phyloP scores from a whole-genome alignment of 768 basidiomycete species.

The Rhizopogon roseolus region DNA sequence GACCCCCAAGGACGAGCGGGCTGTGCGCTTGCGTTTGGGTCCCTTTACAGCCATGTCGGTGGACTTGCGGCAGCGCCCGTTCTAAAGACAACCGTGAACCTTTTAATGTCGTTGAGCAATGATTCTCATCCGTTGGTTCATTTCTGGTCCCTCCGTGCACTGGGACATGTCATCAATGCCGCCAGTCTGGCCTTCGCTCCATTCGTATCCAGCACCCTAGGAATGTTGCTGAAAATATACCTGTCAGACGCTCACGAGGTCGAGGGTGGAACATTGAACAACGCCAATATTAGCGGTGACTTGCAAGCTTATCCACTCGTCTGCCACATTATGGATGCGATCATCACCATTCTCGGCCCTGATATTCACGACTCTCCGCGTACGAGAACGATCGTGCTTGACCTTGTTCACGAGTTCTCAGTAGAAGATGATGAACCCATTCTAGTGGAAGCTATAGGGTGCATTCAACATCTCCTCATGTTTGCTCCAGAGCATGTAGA shows the following conservation, averaged over 20 bases:
- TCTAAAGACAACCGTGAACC: slow-evolving; percentile 92
- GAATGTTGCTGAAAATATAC: slow-evolving; percentile 88
- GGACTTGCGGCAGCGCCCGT: slow-evolving; percentile 92
- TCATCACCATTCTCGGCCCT: slow-evolving; percentile 91
- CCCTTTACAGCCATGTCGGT: slow-evolving; percentile 89
- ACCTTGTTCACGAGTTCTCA: slow-evolving; percentile 82
- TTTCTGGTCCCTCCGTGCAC: slow-evolving; percentile 84
- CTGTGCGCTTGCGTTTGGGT: slow-evolving; percentile 87
- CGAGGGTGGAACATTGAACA: slow-evolving; percentile 80
- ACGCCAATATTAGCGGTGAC: slow-evolving; percentile 85
- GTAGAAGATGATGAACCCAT: slow-evolving; percentile 84
- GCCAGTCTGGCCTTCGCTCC: slow-evolving; percentile 90
- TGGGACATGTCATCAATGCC: slow-evolving; percentile 84
- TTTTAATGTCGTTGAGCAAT: slow-evolving; percentile 90
- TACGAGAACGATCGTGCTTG: slow-evolving; percentile 76
- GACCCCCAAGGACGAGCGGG: slow-evolving; percentile 91
- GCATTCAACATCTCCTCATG: slow-evolving; percentile 95
- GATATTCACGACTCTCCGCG: slow-evolving; percentile 87
- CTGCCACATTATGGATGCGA: slow-evolving; percentile 88
- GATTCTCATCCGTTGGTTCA: slow-evolving; percentile 97
- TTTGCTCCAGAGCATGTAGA: slow-evolving; percentile 85
- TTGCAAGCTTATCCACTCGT: slow-evolving; percentile 88
- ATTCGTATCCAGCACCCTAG: slow-evolving; percentile 82
- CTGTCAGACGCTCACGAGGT: slow-evolving; percentile 87
- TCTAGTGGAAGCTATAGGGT: slow-evolving; percentile 90